phyloP scores from a whole-genome alignment of 2,329 filamentous ascomycete species.

The Emmonsiellopsis sp. region DNA sequence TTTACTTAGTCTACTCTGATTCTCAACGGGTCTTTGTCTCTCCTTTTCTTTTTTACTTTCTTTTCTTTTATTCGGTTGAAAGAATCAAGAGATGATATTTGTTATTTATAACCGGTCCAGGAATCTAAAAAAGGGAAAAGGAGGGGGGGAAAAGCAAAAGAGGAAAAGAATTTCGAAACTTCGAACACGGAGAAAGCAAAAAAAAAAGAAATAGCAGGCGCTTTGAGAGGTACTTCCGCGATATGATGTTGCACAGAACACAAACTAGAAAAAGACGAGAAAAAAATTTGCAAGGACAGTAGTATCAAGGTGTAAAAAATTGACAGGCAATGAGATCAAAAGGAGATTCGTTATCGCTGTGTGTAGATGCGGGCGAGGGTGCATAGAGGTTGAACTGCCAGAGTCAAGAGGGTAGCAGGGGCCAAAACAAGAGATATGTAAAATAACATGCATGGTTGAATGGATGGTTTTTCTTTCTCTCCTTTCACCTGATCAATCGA shows the following conservation, averaged over 20 bases:
- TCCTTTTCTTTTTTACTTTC: too few relatives aligned
- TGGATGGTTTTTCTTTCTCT: background rate
- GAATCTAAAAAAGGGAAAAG: too few relatives aligned
- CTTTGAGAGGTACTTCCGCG: too few relatives aligned
- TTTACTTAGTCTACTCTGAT: constrained; percentile 6
- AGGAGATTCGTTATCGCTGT: background rate
- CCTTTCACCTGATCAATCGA: background rate
- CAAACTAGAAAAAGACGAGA: background rate
- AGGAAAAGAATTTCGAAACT: too few relatives aligned
- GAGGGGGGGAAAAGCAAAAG: too few relatives aligned
- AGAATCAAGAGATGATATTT: too few relatives aligned
- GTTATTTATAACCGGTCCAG: too few relatives aligned
- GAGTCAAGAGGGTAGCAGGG: background rate
- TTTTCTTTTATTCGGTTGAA: too few relatives aligned
- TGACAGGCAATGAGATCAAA: background rate
- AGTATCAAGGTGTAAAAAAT: background rate
- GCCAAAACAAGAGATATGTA: background rate
- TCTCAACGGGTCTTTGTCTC: background rate
- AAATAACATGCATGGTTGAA: background rate
- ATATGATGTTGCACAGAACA: background rate
- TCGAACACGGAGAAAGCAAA: too few relatives aligned
- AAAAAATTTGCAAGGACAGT: too few relatives aligned
- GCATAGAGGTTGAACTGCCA: background rate
- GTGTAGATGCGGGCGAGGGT: too few relatives aligned
- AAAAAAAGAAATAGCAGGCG: too few relatives aligned